A percentile compares a stretch with the other conserved stretches of the same genome.
Evolutionary conservation across 345 rosid species (phyloP).

Genomic region (Salix caprea): DNA sequence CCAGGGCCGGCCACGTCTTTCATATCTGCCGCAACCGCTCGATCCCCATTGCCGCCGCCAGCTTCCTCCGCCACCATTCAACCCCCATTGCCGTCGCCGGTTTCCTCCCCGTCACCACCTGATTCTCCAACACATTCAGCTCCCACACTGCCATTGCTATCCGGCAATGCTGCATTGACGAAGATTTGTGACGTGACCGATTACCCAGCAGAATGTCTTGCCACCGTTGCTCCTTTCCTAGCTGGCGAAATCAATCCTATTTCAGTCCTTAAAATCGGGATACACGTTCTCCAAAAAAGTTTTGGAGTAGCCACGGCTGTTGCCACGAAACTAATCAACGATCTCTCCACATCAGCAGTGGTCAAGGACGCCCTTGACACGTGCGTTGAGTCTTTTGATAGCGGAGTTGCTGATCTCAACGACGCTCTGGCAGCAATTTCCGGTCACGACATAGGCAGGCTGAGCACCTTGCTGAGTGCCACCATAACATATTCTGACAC

Average conservation of each 20-base stretch:
- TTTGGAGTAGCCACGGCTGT: not conserved
- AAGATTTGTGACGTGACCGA: constrained; percentile 2
- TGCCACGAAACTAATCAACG: not conserved
- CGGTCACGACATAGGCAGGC: constrained; percentile 5
- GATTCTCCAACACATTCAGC: not conserved
- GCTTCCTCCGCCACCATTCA: not conserved
- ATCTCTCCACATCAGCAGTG: not conserved
- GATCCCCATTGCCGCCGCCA: not conserved
- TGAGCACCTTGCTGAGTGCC: constrained; percentile 7
- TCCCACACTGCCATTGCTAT: not conserved
- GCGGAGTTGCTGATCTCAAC: not conserved
- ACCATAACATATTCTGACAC: not conserved
- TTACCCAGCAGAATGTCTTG: constrained; percentile 3
- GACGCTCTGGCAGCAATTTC: constrained; percentile 2
- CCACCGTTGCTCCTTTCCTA: constrained; percentile 6
- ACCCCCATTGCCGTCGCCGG: no score
- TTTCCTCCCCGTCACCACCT: not conserved
- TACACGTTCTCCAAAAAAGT: constrained; percentile 3
- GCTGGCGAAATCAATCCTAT: not conserved
- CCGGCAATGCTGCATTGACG: not conserved
- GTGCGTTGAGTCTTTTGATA: constrained; percentile 10
- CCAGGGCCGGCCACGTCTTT: not conserved
- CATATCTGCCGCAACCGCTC: not conserved
- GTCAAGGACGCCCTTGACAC: not conserved
- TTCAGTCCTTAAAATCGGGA: constrained; percentile 12